phyloP scores from a whole-genome alignment of 2,329 filamentous ascomycete species.

The Aspergillus bombycis region DNA sequence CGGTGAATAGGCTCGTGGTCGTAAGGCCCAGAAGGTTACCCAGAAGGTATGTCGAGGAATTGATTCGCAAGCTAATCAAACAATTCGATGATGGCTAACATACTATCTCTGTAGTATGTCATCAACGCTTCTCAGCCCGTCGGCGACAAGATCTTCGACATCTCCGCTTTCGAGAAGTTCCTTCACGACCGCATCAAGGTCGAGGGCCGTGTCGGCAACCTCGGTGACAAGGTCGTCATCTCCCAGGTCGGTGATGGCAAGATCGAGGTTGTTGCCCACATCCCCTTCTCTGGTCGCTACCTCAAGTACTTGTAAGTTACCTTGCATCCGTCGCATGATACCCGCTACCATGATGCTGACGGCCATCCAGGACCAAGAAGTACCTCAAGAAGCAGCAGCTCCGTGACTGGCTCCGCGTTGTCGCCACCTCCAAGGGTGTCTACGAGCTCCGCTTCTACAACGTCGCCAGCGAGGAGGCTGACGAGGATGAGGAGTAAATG shows the following conservation, averaged over 20 bases:
- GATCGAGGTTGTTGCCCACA: slow-evolving; percentile 96
- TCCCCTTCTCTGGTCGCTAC: slow-evolving; percentile 97
- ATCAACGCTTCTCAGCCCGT: slow-evolving; percentile 99
- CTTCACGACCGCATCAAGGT: slow-evolving; percentile 99
- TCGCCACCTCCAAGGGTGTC: slow-evolving; percentile 95
- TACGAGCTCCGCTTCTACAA: slow-evolving; percentile 99
- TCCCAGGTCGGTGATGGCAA: slow-evolving; percentile 92
- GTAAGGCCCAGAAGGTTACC: slow-evolving; percentile 54
- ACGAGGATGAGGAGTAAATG: slow-evolving; percentile 97
- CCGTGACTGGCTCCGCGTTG: slow-evolving; percentile 99
- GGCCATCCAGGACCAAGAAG: slow-evolving; percentile 84
- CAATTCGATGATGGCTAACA: not conserved
- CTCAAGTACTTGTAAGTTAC: slow-evolving; percentile 94
- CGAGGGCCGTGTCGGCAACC: slow-evolving; percentile 96
- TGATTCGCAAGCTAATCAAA: not conserved
- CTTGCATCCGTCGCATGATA: not conserved
- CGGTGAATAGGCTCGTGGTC: slow-evolving; percentile 47
- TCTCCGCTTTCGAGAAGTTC: slow-evolving; percentile 99
- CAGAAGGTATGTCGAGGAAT: slow-evolving; percentile 45
- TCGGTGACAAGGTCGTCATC: slow-evolving; percentile 90
- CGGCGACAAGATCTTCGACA: slow-evolving; percentile 99
- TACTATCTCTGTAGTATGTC: slow-evolving; percentile 69
- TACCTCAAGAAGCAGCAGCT: slow-evolving; percentile 99
- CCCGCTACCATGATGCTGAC: not conserved
- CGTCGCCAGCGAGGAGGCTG: slow-evolving; percentile 96